Base-by-base conservation (phyloP, 768 basidiomycete genomes). In the Hortiboletus campestris region DNA sequence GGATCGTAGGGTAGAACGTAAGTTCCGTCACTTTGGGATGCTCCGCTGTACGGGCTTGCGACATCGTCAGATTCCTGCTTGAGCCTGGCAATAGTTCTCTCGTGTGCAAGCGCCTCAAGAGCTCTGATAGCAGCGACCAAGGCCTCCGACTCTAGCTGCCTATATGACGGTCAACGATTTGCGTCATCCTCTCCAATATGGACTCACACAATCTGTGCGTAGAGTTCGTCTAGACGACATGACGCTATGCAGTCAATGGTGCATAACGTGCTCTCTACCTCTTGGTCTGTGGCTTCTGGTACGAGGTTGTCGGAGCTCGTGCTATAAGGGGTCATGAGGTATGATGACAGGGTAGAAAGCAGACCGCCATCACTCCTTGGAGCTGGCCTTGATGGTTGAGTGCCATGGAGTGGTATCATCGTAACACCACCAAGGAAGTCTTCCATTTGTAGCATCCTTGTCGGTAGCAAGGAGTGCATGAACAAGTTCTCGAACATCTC, bases 401-500 rank as follows among this genome's bases (percentile, higher is more conserved):
- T 83, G 22, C 91, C 84, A 57, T 88, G 85, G 42, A 98, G 78
- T 25, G 97, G 96, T 62, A 98, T 98, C 77, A 86, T 88, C 8
- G 92, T 89, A 32, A 87, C 84, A 16, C 94, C 95, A n/a, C 94
- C 94, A 10, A 98, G 81, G 76, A 99, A 98, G 67, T 98, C 97
- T 68, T 97, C 96, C 91, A 97, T 95, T 69, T 96, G 93, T 12
- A 97, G 75, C 89, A 99, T 91, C 47, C 88, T 80, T 11, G 80
- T 84, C 0, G 97, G 97, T 17, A 99, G 77, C 25, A 98, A 78
- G 17, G 95, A 95, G 68, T 98, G 91, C 44, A 98, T 73, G 75
- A 98, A 99, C 22, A 99, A 77, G 34, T 94, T 97, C 66, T 95
- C 89, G 74, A 96, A 95, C 87, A 98, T 98, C 71, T 98, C 96